phyloP scores from a whole-genome alignment of 352 stramenopile genomes.

The Phytophthora syringae region DNA sequence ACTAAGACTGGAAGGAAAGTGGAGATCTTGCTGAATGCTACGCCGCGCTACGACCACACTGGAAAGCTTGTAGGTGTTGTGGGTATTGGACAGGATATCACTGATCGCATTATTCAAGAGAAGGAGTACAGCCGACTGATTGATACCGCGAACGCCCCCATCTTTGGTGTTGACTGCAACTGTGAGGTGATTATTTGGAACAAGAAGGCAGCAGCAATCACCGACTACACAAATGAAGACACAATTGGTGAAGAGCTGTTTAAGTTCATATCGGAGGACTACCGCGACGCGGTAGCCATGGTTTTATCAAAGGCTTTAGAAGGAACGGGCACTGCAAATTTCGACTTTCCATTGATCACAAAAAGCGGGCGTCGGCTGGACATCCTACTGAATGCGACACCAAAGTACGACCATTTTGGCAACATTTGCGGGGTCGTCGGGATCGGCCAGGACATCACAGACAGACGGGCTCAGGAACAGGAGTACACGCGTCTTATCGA shows the following conservation, averaged over 20 bases:
- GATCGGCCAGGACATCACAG: no score
- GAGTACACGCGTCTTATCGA: no score
- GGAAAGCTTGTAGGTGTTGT: constrained; percentile 61
- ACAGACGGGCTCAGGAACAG: no score
- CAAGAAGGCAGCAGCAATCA: constrained; percentile 82
- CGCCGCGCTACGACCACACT: constrained; percentile 52
- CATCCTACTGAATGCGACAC: no score
- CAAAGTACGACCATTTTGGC: no score
- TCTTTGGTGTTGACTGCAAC: constrained; percentile 70
- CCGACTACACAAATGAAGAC: constrained; percentile 86
- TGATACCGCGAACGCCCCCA: constrained; percentile 71
- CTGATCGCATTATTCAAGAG: constrained; percentile 65
- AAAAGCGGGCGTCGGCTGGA: no score
- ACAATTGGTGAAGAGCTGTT: constrained; percentile 52
- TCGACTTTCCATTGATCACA: no score
- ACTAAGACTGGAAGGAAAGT: constrained; percentile 64
- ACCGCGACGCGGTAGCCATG: no score
- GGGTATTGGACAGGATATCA: constrained; percentile 68
- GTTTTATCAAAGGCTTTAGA: no score
- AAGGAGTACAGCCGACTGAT: constrained; percentile 73
- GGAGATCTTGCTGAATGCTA: constrained; percentile 62
- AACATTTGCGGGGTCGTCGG: no score
- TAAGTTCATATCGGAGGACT: no score
- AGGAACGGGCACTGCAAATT: no score
- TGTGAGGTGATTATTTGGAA: constrained; percentile 89